Evolutionary conservation across 1,284 basidiomycete genomes (phyloP).

Genomic region (Ceratobasidium sp.): DNA sequence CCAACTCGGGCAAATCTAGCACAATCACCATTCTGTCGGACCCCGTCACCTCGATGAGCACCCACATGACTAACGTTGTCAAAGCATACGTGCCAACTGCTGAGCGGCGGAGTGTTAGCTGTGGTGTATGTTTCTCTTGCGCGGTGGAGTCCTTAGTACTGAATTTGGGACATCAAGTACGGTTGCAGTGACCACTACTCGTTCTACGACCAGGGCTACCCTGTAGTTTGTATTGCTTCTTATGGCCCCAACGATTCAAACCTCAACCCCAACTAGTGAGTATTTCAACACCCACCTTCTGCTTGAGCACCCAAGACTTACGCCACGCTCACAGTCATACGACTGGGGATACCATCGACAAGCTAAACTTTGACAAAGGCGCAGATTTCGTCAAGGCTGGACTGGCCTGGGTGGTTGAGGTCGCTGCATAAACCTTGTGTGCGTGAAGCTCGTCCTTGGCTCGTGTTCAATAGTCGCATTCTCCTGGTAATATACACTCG

Average conservation of each 20-base stretch:
- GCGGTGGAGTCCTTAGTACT: not conserved
- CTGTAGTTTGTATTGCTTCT: constrained; percentile 44
- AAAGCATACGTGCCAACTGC: constrained; percentile 46
- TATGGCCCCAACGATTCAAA: constrained; percentile 45
- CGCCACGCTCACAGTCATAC: constrained; percentile 13
- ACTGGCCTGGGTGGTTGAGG: constrained; percentile 45
- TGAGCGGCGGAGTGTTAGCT: constrained; percentile 34
- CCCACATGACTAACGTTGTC: constrained; percentile 42
- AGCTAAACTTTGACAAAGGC: constrained; percentile 45
- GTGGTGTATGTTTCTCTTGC: constrained; percentile 42
- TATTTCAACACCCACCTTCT: not conserved
- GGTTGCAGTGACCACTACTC: constrained; percentile 45
- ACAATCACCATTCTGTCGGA: constrained; percentile 46
- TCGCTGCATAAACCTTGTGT: constrained; percentile 26
- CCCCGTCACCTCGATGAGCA: constrained; percentile 38
- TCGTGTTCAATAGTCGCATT: not conserved
- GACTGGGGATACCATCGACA: constrained; percentile 43
- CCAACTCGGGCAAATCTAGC: constrained; percentile 37
- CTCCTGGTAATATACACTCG: not conserved
- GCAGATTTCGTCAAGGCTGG: constrained; percentile 44
- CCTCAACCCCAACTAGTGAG: constrained; percentile 47
- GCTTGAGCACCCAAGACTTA: not conserved
- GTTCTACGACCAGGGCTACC: constrained; percentile 45
- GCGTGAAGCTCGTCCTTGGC: constrained; percentile 1
- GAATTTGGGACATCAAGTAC: constrained; percentile 7